These are phyloP conservation scores for Coemansia sp. DNA, from an alignment of 192 early-diverging fungal species.

Conservation along the genomic window DNA sequence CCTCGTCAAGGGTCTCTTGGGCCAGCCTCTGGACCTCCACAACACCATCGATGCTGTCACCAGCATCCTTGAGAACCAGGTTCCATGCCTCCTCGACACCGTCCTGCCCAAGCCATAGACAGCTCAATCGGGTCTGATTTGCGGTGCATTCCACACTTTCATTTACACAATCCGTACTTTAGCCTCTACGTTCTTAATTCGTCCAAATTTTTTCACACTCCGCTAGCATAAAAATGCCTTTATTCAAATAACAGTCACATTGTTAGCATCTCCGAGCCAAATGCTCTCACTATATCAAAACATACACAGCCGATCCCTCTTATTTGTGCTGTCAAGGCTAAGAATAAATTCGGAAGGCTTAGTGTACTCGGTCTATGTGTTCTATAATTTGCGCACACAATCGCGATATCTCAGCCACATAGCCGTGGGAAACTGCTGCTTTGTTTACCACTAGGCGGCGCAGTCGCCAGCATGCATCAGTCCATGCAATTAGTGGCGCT, in stretches of 20 bases:
- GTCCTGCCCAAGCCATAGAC: conserved; percentile 41
- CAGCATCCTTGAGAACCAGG: conserved; percentile 40
- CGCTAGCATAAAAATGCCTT: neutral
- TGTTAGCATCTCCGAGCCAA: neutral
- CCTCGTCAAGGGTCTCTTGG: conserved; percentile 41
- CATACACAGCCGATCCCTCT: too few species aligned
- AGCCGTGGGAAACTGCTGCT: neutral
- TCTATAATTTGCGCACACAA: neutral
- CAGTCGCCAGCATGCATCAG: neutral
- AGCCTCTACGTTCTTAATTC: conserved; percentile 9
- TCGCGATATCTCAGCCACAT: neutral
- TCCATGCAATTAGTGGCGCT: conserved; percentile 2
- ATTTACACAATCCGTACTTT: conserved; percentile 9
- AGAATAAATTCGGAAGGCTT: neutral
- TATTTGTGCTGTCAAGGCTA: neutral
- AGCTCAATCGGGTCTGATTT: neutral
- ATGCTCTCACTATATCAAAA: neutral
- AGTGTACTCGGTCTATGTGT: neutral
- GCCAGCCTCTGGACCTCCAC: conserved; percentile 35
- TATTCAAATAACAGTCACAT: neutral
- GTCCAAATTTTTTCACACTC: neutral
- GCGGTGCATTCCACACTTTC: neutral
- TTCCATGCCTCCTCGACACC: conserved; percentile 49
- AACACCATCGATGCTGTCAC: conserved; percentile 38
- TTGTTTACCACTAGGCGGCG: neutral